Percentiles rank a stretch among this genome's conserved stretches.
Evolutionary conservation across 345 rosid species (phyloP).

Genomic region (Populus euphratica): DNA sequence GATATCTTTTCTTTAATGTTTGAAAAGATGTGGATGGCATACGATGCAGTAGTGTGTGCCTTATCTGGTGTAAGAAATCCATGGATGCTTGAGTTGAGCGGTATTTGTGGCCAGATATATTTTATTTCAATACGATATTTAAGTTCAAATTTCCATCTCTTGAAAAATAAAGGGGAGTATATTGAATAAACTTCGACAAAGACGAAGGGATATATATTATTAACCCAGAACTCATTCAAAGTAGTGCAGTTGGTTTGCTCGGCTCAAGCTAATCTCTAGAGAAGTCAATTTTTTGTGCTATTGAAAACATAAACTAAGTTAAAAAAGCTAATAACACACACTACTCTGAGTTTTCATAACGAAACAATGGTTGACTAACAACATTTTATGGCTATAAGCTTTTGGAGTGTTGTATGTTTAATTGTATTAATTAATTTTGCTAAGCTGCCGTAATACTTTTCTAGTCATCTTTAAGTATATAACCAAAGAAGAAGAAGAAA

Average conservation of each 20-base stretch:
- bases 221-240: neutral
- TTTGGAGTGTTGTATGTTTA: too few species aligned
- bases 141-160: neutral
- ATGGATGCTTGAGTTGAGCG: neutral
- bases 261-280: neutral
- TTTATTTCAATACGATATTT: neutral
- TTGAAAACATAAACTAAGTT: neutral
- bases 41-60: too few species aligned
- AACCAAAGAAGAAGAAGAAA: neutral
- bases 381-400: neutral
- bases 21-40: too few species aligned
- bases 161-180: neutral
- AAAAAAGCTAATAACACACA: neutral
- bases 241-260: neutral
- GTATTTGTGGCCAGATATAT: neutral
- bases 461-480: neutral
- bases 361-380: neutral
- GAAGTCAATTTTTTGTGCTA: neutral
- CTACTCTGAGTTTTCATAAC: neutral
- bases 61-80: too few species aligned
- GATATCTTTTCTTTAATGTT: too few species aligned
- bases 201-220: neutral
- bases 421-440: neutral
- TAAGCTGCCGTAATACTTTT: neutral
- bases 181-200: neutral